These are phyloP conservation scores for Talaromyces sp. DNA, from an alignment of 2,329 filamentous ascomycete species.

Conservation along the genomic window DNA sequence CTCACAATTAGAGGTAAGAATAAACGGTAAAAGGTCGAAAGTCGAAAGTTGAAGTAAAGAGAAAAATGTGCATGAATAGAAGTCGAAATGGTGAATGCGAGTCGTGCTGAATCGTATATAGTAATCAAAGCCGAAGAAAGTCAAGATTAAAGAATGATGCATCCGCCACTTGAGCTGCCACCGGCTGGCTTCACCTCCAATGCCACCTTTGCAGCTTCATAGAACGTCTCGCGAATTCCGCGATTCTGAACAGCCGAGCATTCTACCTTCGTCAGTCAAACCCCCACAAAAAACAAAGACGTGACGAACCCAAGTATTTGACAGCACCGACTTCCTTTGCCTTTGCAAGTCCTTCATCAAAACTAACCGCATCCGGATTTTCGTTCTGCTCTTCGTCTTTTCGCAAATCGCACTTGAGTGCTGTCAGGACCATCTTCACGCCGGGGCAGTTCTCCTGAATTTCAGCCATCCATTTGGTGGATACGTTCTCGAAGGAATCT, in stretches of 20 bases:
- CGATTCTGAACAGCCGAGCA: conserved; percentile 98
- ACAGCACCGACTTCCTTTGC: conserved; percentile 88
- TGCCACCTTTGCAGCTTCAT: conserved; percentile 92
- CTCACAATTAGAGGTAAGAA: not conserved
- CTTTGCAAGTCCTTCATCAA: conserved; percentile 87
- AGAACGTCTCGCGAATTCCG: conserved; percentile 97
- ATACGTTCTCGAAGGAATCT: conserved; percentile 96
- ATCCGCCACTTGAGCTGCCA: conserved; percentile 35
- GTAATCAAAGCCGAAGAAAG: not conserved
- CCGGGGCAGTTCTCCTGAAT: conserved; percentile 97
- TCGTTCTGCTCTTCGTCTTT: conserved; percentile 74
- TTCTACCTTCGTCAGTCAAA: conserved; percentile 54
- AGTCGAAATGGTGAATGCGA: not conserved
- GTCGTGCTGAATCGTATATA: conserved; percentile 8
- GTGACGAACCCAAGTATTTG: conserved; percentile 71
- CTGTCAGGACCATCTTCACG: conserved; percentile 91
- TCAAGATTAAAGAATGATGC: conserved; percentile 37
- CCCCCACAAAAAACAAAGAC: not conserved
- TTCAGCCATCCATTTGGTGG: conserved; percentile 97
- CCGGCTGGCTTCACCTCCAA: conserved; percentile 54
- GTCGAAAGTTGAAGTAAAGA: conserved; percentile 7
- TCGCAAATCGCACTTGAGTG: conserved; percentile 92
- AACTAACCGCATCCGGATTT: conserved; percentile 67
- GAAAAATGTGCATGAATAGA: conserved; percentile 19
- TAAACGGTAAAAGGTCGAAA: not conserved